These are phyloP conservation scores for Phlyctochytrium bullatum DNA, from an alignment of 192 early-diverging fungal species.

Conservation along the genomic window DNA sequence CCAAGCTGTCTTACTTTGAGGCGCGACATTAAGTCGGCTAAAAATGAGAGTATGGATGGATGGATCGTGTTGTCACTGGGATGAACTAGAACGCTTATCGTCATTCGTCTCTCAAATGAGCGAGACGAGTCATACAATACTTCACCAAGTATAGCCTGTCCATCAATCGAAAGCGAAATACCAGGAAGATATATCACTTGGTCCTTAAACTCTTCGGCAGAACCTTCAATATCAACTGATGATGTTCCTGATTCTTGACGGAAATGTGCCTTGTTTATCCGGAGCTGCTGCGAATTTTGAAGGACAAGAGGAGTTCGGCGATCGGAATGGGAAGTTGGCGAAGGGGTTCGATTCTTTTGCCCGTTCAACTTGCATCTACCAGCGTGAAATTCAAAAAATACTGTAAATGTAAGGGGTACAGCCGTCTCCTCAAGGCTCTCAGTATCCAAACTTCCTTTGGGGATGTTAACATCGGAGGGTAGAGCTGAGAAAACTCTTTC, in stretches of 20 bases:
- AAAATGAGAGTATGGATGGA: constrained; percentile 68
- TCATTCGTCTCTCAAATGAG: constrained; percentile 35
- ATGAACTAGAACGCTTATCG: constrained; percentile 64
- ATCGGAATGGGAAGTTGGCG: not conserved
- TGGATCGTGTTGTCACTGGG: constrained; percentile 69
- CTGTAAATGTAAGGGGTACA: constrained; percentile 20
- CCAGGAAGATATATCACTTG: constrained; percentile 38
- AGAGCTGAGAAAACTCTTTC: constrained; percentile 14
- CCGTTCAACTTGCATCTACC: constrained; percentile 29
- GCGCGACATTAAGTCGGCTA: constrained; percentile 62
- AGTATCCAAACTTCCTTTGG: constrained; percentile 18
- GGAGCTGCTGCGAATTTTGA: not conserved
- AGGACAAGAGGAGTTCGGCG: too few species aligned
- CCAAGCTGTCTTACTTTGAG: constrained; percentile 46
- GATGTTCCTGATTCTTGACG: constrained; percentile 8
- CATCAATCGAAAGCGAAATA: constrained; percentile 30
- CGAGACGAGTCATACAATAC: not conserved
- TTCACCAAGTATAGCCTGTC: constrained; percentile 34
- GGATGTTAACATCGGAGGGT: not conserved
- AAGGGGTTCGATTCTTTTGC: not conserved
- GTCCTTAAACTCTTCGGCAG: constrained; percentile 5
- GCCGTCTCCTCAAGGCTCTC: not conserved
- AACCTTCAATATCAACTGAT: constrained; percentile 4
- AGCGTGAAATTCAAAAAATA: constrained; percentile 30
- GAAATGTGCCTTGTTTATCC: not conserved